Conservation (phyloP, 2,329 filamentous ascomycete genomes). For the Neofusicoccum sp. region DNA sequence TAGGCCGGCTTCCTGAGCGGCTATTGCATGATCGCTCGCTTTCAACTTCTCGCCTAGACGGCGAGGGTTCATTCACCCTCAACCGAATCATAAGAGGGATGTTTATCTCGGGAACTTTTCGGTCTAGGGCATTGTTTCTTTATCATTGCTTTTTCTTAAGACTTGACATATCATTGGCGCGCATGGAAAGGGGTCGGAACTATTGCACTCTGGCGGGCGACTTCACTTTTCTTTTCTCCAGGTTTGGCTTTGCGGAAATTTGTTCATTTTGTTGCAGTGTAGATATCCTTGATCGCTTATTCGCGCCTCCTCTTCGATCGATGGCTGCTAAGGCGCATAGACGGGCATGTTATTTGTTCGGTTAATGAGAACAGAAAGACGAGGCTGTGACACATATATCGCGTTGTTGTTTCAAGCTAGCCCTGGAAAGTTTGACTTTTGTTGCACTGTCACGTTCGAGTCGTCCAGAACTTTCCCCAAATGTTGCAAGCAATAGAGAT, state of each 20-base stretch:
- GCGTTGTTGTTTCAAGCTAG: background rate
- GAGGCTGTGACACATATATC: background rate
- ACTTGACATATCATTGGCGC: constrained; percentile 6
- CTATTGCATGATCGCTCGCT: background rate
- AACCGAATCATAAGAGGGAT: background rate
- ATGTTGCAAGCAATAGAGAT: background rate
- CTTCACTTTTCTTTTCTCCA: background rate
- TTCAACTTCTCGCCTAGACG: background rate
- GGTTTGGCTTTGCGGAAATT: background rate
- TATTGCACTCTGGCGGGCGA: background rate
- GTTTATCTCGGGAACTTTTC: background rate
- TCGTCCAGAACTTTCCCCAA: background rate
- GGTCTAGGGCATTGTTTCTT: background rate
- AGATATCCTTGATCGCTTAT: constrained; percentile 9
- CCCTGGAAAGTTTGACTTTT: background rate
- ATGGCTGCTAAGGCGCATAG: constrained; percentile 2
- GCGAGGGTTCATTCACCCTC: background rate
- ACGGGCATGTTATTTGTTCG: constrained; percentile 3
- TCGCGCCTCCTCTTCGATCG: background rate
- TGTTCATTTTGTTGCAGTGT: background rate
- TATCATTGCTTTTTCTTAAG: background rate
- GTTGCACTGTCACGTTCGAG: background rate
- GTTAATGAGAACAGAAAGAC: background rate
- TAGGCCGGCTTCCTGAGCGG: too few relatives aligned
- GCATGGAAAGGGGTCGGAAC: constrained; percentile 1